Evolutionary conservation across 2,329 filamentous ascomycete species (phyloP).

Genomic region (Westerdykella sp.): DNA sequence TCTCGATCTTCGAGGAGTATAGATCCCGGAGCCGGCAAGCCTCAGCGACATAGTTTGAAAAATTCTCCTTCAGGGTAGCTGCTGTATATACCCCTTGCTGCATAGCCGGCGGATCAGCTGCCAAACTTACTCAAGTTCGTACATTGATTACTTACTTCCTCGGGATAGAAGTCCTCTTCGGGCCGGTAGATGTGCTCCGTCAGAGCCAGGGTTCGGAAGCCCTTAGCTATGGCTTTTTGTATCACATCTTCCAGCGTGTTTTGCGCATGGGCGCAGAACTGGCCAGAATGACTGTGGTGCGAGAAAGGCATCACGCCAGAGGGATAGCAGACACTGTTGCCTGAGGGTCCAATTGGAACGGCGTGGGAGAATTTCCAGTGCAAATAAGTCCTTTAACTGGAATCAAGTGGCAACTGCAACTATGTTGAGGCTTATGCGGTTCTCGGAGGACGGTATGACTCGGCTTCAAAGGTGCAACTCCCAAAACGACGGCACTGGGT

Average conservation of each 20-base stretch:
- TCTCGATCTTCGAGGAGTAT: conserved; percentile 65
- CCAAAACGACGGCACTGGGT: no score
- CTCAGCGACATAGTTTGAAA: conserved; percentile 68
- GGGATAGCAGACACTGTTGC: no score
- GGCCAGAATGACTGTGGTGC: conserved; percentile 95
- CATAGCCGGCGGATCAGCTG: conserved; percentile 7
- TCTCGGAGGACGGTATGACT: no score
- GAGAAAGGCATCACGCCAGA: conserved; percentile 73
- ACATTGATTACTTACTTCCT: conserved; percentile 57
- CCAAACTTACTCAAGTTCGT: neutral
- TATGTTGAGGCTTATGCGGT: no score
- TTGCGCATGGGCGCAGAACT: conserved; percentile 87
- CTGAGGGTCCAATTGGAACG: no score
- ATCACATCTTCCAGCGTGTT: conserved; percentile 80
- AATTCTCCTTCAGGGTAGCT: conserved; percentile 42
- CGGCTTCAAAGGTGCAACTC: no score
- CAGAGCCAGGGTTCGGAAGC: conserved; percentile 77
- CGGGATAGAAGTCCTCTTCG: conserved; percentile 78
- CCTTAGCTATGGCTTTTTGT: conserved; percentile 66
- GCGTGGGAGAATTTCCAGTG: no score
- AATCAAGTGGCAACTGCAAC: no score
- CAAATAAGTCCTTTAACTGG: no score
- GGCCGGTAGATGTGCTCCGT: conserved; percentile 94
- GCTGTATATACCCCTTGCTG: conserved; percentile 23
- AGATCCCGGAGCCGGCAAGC: conserved; percentile 63